A percentile compares a stretch with the other conserved stretches of the same genome.
These are phyloP conservation scores for Podospora appendiculata DNA, from an alignment of 495 filamentous ascomycete genomes.

Conservation along the genomic window DNA sequence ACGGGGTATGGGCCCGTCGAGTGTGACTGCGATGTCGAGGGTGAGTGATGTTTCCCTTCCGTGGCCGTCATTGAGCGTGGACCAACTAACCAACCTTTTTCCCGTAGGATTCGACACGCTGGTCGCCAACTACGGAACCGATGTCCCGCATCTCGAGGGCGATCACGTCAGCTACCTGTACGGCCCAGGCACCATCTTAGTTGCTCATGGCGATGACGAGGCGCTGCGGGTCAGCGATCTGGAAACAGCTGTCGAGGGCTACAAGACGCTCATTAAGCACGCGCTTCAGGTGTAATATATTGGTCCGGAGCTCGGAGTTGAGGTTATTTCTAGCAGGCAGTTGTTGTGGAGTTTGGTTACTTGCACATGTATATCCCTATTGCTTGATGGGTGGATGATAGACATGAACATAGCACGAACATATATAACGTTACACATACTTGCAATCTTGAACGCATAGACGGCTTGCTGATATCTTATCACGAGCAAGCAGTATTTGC, in stretches of 20 bases:
- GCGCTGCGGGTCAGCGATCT: slow-evolving; percentile 62
- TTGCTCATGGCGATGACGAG: slow-evolving; percentile 85
- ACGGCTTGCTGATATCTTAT: too few relatives aligned
- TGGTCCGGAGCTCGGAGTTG: not conserved
- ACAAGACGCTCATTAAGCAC: slow-evolving; percentile 61
- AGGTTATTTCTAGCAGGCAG: not conserved
- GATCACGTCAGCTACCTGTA: slow-evolving; percentile 79
- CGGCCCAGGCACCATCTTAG: slow-evolving; percentile 80
- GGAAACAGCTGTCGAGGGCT: slow-evolving; percentile 60
- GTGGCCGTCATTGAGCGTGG: not conserved
- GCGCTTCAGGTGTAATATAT: slow-evolving; percentile 29
- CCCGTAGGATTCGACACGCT: slow-evolving; percentile 60
- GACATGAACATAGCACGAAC: not conserved
- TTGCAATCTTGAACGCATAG: too few relatives aligned
- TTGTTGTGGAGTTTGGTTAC: not conserved
- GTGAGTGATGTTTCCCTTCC: slow-evolving; percentile 18
- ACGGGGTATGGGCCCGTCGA: slow-evolving; percentile 69
- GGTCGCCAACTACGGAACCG: slow-evolving; percentile 87
- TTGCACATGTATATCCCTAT: not conserved
- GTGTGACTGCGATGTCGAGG: slow-evolving; percentile 71
- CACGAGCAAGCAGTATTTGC: too few relatives aligned
- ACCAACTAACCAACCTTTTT: not conserved
- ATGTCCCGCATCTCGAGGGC: slow-evolving; percentile 68
- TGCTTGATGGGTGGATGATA: not conserved
- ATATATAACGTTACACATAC: not conserved